Conservation (phyloP, 371 early-diverging fungal genomes). For the Mucor lusitanicus region DNA sequence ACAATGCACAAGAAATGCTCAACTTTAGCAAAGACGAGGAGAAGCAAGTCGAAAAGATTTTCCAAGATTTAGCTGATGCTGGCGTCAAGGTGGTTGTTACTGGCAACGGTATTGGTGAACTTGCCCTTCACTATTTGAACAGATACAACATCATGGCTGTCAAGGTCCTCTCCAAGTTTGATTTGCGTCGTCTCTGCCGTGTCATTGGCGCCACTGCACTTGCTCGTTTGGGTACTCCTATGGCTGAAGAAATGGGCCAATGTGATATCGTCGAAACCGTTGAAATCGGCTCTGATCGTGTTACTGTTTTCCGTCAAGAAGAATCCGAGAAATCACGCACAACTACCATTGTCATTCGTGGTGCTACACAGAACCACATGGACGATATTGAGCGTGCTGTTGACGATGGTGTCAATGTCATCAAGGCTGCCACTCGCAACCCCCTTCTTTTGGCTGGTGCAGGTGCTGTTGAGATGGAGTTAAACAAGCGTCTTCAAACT, state of each 20-base stretch:
- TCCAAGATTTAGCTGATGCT: constrained; percentile 89
- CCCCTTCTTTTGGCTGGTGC: constrained; percentile 92
- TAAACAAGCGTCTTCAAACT: constrained; percentile 73
- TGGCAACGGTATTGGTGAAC: constrained; percentile 90
- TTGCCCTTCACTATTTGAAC: constrained; percentile 94
- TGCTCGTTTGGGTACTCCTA: constrained; percentile 92
- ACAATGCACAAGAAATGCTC: constrained; percentile 96
- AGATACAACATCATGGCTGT: constrained; percentile 89
- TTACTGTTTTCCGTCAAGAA: constrained; percentile 95
- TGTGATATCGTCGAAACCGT: constrained; percentile 94
- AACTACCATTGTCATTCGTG: constrained; percentile 96
- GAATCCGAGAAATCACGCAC: constrained; percentile 74
- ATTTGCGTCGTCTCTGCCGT: constrained; percentile 92
- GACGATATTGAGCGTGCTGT: constrained; percentile 98
- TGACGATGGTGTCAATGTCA: constrained; percentile 97
- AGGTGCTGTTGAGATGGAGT: constrained; percentile 95
- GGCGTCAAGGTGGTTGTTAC: constrained; percentile 94
- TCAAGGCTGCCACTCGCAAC: constrained; percentile 94
- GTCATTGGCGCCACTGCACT: constrained; percentile 93
- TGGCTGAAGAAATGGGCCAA: constrained; percentile 96
- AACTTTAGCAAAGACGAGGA: constrained; percentile 96
- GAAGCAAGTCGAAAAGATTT: constrained; percentile 73
- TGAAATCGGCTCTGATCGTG: constrained; percentile 96
- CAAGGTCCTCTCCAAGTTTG: constrained; percentile 94
- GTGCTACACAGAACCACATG: constrained; percentile 96